phyloP scores from a whole-genome alignment of 257 asterid species.

The Forsythia suspensa region DNA sequence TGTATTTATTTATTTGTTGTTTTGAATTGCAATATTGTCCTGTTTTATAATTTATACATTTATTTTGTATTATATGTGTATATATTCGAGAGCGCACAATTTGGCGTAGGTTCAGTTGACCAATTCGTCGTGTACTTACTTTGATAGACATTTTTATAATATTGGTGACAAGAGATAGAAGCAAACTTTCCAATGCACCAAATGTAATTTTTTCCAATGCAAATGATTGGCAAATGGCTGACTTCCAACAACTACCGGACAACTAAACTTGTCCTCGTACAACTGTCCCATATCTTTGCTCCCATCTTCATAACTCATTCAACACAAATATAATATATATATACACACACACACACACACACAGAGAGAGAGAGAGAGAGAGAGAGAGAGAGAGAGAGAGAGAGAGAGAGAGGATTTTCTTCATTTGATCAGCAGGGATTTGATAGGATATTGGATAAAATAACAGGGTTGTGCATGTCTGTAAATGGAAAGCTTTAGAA shows the following conservation, averaged over 20 bases:
- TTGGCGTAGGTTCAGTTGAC: too few relatives aligned
- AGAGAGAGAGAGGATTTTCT: neutral
- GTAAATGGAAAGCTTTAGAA: conserved; percentile 88
- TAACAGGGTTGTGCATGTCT: conserved; percentile 42
- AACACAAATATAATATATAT: neutral
- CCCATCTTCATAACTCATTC: neutral
- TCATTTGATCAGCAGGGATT: neutral
- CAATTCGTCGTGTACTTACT: neutral
- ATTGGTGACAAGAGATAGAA: neutral
- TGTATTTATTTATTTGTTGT: too few relatives aligned
- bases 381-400: neutral
- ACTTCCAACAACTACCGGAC: neutral
- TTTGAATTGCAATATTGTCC: too few relatives aligned
- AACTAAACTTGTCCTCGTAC: neutral
- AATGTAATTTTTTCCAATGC: neutral
- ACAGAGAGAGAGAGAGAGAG: too few relatives aligned
- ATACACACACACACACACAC: neutral
- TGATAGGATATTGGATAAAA: neutral
- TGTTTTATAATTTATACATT: too few relatives aligned
- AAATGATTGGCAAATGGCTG: neutral
- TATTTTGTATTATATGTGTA: too few relatives aligned
- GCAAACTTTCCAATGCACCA: neutral
- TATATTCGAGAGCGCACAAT: too few relatives aligned
- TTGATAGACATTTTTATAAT: neutral
- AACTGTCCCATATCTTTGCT: neutral